Base-by-base conservation (phyloP, 2,329 filamentous ascomycete species). In the Colletotrichum destructivum region DNA sequence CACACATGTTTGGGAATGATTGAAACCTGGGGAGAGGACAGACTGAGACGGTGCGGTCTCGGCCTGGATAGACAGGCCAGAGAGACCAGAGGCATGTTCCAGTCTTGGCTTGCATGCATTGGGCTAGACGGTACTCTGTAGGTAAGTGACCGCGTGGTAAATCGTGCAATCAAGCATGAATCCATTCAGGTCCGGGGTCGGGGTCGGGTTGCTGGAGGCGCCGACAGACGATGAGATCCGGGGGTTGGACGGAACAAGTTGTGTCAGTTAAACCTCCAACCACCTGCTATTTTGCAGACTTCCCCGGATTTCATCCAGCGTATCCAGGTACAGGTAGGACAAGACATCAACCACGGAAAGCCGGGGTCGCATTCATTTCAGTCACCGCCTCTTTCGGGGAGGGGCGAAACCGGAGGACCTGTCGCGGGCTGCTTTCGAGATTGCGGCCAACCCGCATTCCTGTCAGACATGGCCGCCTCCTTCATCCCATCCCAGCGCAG, bases 331-430 rank as follows among this genome's bases (percentile, higher is more conserved):
- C 26, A 31, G 26, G 26, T 26, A 9, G 31, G 31, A 35, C 62
- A 60, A 55, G 62, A 49, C 59, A 61, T 31, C 7, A 7, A 3
- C n/a, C 12, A 44, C 15, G 4, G 7, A 13, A 15, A 21, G 31
- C 38, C 35, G 16, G 31, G 51, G 15, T 23, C 60, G 60, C 60
- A 12, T 62, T 47, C 60, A 62, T 62, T n/a, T 4, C 4, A 52
- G 35, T 52, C n/a, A 5, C 47, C 15, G 35, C 21, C 21, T 62
- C 21, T 42, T 40, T 35, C 31, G 31, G 7, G 31, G 18, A 42
- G 35, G 16, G 38, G 64, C 69, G 64, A 63, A 71, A 71, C 64
- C 59, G 69, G 69, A 68, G 26, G 23, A 21, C 26, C 38, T 35
- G 18, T 31, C 52, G n/a, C 18, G 31, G 18, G 11, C n/a, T 67